phyloP scores from a whole-genome alignment of 2,329 filamentous ascomycete genomes.

The Penicillium sp. region DNA sequence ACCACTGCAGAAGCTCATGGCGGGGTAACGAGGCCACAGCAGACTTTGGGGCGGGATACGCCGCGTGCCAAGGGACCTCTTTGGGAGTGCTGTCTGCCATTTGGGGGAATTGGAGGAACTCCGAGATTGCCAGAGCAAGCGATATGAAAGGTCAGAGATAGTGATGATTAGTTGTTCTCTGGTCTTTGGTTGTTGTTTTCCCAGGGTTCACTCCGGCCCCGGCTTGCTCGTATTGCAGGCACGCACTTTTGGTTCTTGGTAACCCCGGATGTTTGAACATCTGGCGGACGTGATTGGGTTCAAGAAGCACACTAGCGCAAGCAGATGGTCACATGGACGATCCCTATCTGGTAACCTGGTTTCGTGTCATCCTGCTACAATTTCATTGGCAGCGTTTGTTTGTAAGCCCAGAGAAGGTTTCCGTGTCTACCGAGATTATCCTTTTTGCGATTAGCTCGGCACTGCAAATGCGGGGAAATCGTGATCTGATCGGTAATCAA shows the following conservation, averaged over 20 bases:
- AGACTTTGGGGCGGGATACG: slow-evolving; percentile 42
- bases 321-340: slow-evolving; percentile 1
- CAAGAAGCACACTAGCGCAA: background rate
- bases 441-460: background rate
- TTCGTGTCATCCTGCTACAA: background rate
- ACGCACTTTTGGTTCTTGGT: background rate
- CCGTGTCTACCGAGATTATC: background rate
- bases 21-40: slow-evolving; percentile 32
- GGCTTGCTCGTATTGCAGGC: background rate
- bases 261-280: background rate
- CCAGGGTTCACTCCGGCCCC: background rate
- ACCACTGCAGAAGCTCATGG: slow-evolving; percentile 41
- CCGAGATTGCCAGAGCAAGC: background rate
- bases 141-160: background rate
- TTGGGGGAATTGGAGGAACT: background rate
- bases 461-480: background rate
- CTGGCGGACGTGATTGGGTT: slow-evolving; percentile 1
- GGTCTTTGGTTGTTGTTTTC: background rate
- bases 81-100: slow-evolving; percentile 8
- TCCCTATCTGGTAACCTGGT: too few species aligned
- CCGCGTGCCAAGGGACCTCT: slow-evolving; percentile 43
- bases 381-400: background rate
- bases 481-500: too few species aligned
- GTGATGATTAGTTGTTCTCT: background rate
- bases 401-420: background rate